These are phyloP conservation scores for Pyronema omphalodes DNA, from an alignment of 495 filamentous ascomycete species.

Conservation along the genomic window DNA sequence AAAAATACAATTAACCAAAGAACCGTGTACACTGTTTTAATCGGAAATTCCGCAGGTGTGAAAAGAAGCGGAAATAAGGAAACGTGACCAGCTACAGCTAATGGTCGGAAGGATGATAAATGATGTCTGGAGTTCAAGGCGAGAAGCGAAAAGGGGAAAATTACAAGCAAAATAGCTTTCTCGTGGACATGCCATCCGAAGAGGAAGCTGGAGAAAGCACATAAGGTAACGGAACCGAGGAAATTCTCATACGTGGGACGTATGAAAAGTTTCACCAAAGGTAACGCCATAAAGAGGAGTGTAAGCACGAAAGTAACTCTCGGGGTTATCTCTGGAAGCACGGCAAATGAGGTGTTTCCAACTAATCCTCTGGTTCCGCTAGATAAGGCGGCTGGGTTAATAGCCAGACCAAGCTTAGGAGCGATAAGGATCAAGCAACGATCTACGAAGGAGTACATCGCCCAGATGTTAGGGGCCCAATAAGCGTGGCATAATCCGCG, in stretches of 20 bases:
- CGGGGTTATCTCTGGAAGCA: constrained; percentile 72
- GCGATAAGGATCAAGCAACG: constrained; percentile 65
- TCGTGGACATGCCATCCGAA: constrained; percentile 99
- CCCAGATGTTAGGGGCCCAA: constrained; percentile 96
- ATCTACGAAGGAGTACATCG: constrained; percentile 85
- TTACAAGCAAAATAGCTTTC: constrained; percentile 84
- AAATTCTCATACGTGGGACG: constrained; percentile 73
- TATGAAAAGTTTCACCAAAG: constrained; percentile 63
- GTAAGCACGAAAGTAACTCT: constrained; percentile 66
- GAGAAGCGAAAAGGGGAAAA: constrained; percentile 88
- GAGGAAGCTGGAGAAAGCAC: constrained; percentile 87
- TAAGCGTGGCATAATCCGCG: constrained; percentile 90
- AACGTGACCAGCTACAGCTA: constrained; percentile 85
- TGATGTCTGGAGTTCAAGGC: constrained; percentile 83
- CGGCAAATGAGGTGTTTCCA: constrained; percentile 87
- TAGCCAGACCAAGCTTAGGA: constrained; percentile 51
- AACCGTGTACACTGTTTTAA: constrained; percentile 87
- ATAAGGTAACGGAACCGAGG: constrained; percentile 77
- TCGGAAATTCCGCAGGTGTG: constrained; percentile 73
- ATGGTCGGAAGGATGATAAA: constrained; percentile 75
- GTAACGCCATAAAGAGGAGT: constrained; percentile 61
- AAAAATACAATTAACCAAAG: constrained; percentile 79
- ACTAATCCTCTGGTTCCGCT: constrained; percentile 87
- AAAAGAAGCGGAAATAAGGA: constrained; percentile 89
- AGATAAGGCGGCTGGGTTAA: constrained; percentile 55